These are phyloP conservation scores for Smallanthus sonchifolius DNA, from an alignment of 129 eudicot genomes.

Conservation along the genomic window DNA sequence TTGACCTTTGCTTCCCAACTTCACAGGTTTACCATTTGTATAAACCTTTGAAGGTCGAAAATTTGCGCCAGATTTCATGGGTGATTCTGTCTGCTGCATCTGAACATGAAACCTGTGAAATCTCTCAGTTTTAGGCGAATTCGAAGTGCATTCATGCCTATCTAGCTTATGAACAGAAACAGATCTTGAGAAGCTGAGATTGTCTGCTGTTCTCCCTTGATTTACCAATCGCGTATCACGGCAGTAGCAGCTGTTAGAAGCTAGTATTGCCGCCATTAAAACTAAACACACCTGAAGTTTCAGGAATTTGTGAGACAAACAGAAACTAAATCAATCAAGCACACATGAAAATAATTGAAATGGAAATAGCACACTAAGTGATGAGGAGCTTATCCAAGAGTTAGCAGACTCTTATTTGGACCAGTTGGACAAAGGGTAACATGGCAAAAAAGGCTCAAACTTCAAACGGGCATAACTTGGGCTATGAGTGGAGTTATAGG, in stretches of 20 bases:
- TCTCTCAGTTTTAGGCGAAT: slow-evolving; percentile 17
- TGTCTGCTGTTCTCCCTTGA: slow-evolving; percentile 41
- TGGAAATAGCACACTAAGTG: neutral
- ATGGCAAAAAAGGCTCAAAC: too few relatives aligned
- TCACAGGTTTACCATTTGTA: slow-evolving; percentile 45
- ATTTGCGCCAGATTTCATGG: slow-evolving; percentile 39
- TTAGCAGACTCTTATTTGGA: too few relatives aligned
- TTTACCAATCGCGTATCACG: slow-evolving; percentile 36
- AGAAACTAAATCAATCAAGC: slow-evolving; percentile 10
- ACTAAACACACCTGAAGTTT: slow-evolving; percentile 26
- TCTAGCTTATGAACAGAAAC: slow-evolving; percentile 30
- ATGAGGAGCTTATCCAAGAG: too few relatives aligned
- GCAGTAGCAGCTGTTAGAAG: slow-evolving; percentile 76
- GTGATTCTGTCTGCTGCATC: slow-evolving; percentile 57
- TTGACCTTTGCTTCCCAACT: slow-evolving; percentile 55
- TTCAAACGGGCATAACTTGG: too few relatives aligned
- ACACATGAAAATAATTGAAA: slow-evolving; percentile 6
- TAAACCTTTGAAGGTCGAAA: slow-evolving; percentile 45
- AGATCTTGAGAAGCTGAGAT: slow-evolving; percentile 49
- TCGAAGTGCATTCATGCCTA: slow-evolving; percentile 14
- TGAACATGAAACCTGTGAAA: slow-evolving; percentile 31
- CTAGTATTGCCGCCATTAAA: slow-evolving; percentile 75
- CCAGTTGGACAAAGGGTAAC: too few relatives aligned
- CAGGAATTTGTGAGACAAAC: slow-evolving; percentile 14
- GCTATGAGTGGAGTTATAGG: too few relatives aligned